A percentile compares a stretch with the other conserved stretches of the same genome.
Conservation (phyloP, 2,329 filamentous ascomycete genomes). For the Botryotinia convoluta region DNA sequence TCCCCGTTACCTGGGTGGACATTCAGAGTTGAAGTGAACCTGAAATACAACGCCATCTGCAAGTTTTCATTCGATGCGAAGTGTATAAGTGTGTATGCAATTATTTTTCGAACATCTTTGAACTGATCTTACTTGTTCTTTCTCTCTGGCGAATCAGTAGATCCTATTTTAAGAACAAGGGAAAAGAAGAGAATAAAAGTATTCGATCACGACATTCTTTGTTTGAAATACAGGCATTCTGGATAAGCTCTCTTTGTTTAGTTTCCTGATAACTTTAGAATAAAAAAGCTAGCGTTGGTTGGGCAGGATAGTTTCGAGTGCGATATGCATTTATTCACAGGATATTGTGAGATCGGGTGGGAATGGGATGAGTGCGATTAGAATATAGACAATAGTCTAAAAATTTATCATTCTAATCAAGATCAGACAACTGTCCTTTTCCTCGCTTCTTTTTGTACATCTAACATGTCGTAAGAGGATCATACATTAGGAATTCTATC, state of each 20-base stretch:
- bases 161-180: too few species aligned
- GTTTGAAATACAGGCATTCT: fast-evolving
- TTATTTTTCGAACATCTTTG: neutral
- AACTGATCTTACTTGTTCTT: neutral
- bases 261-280: neutral
- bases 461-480: too few species aligned
- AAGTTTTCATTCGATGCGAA: neutral
- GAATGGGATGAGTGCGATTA: neutral
- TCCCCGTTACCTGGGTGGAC: too few species aligned
- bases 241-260: neutral
- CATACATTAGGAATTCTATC: too few species aligned
- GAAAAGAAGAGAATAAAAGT: too few species aligned
- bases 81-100: neutral
- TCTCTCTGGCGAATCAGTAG: too few species aligned
- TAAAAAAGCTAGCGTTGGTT: neutral
- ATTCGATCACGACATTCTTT: neutral
- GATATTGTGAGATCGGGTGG: too few species aligned
- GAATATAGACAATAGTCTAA: neutral
- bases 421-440: neutral
- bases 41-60: neutral
- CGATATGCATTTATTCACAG: too few species aligned
- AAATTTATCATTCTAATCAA: neutral
- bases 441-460: too few species aligned
- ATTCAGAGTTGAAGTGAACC: neutral
- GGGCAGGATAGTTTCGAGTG: too few species aligned